Evolutionary conservation across 139 green algal species (phyloP).

Genomic region (Chlorella vulgaris): DNA sequence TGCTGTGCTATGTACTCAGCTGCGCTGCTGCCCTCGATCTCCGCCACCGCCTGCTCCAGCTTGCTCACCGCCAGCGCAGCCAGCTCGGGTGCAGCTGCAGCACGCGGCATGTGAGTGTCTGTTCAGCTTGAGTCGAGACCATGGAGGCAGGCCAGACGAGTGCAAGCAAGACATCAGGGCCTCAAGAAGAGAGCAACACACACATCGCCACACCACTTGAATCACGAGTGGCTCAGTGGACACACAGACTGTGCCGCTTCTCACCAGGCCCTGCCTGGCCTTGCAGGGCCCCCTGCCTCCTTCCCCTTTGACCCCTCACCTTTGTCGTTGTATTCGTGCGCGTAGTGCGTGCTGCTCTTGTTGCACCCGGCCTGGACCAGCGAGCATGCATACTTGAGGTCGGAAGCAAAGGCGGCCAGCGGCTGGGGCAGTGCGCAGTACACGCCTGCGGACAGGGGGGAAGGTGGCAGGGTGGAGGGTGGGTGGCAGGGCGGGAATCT

Average conservation of each 20-base stretch:
- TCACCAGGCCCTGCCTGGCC: too few species aligned
- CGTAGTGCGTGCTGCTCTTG: conserved; percentile 40
- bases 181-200: too few species aligned
- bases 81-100: conserved; percentile 25
- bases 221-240: too few species aligned
- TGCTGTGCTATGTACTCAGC: conserved; percentile 23
- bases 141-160: too few species aligned
- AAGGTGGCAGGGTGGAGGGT: background rate
- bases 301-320: too few species aligned
- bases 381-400: conserved; percentile 50
- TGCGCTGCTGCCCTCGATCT: conserved; percentile 17
- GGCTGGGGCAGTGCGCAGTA: conserved; percentile 38
- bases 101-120: too few species aligned
- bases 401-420: conserved; percentile 55
- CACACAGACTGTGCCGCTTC: too few species aligned
- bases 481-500: background rate
- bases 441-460: conserved; percentile 35
- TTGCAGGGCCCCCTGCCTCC: too few species aligned
- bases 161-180: too few species aligned
- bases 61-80: conserved; percentile 24
- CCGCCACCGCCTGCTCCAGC: conserved; percentile 25
- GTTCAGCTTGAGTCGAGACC: too few species aligned
- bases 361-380: conserved; percentile 50
- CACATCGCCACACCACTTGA: too few species aligned
- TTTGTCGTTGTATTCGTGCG: conserved; percentile 23